phyloP scores from a whole-genome alignment of 2,329 filamentous ascomycete genomes.

The Sphaerostilbella broomeana region DNA sequence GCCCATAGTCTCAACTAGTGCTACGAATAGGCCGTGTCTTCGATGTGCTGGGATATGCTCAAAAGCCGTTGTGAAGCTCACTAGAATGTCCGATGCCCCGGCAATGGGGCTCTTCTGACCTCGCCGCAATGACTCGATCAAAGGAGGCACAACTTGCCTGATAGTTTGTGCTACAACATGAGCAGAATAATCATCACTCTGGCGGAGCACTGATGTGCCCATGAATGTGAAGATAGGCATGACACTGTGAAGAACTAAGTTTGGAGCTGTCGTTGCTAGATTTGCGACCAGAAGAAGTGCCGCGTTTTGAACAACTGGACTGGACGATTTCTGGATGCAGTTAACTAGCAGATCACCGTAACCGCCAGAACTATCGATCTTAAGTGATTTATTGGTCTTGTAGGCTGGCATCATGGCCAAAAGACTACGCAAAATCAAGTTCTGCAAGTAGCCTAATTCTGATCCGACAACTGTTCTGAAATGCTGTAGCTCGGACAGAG shows the following conservation, averaged over 20 bases:
- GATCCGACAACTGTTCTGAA: constrained; percentile 75
- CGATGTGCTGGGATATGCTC: constrained; percentile 90
- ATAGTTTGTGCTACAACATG: constrained; percentile 95
- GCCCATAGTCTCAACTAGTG: constrained; percentile 78
- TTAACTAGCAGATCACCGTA: constrained; percentile 88
- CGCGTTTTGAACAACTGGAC: constrained; percentile 87
- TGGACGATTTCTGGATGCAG: constrained; percentile 85
- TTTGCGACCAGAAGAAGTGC: constrained; percentile 83
- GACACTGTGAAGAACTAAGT: constrained; percentile 88
- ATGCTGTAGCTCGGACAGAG: constrained; percentile 80
- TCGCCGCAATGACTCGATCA: constrained; percentile 78
- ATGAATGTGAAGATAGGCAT: constrained; percentile 99
- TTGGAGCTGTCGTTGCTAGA: constrained; percentile 79
- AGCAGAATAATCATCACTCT: constrained; percentile 94
- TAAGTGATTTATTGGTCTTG: constrained; percentile 52
- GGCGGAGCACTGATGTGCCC: constrained; percentile 81
- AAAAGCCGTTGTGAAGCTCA: constrained; percentile 93
- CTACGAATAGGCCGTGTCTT: constrained; percentile 73
- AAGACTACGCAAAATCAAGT: constrained; percentile 73
- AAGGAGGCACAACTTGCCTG: constrained; percentile 83
- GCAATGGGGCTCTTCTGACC: constrained; percentile 71
- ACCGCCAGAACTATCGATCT: constrained; percentile 71
- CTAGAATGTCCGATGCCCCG: constrained; percentile 80
- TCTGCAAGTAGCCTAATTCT: constrained; percentile 85
- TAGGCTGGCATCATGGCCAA: constrained; percentile 76